Base-by-base conservation (phyloP, 139 green algal species). In the Diplosphaera chodatii region DNA sequence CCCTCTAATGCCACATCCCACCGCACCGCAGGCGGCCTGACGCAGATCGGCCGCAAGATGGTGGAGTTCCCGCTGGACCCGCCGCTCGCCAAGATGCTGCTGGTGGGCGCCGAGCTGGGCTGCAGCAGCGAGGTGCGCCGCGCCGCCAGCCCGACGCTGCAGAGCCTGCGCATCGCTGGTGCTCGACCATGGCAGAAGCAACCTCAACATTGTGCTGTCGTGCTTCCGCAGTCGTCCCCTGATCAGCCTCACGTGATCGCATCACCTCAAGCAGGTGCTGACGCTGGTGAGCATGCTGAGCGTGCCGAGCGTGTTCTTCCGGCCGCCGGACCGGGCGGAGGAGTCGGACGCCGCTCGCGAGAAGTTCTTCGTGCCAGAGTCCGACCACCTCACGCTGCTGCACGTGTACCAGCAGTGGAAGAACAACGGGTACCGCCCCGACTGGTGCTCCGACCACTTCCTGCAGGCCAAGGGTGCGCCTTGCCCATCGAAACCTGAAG, bases 401-500 rank as follows among this genome's bases (percentile, higher is more conserved):
- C 89, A 99, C 79, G 85, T 96, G 29, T 99, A 98, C 86, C 87
- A 96, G 78, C 95, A 98, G 84, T 99, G 95, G 95, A 96, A 98
- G 83, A 91, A 87, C 72, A 95, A 98, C 79, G 84, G 84, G 22
- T 96, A 88, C 80, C 85, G 91, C 41, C 78, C 78, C 16, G 90
- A 96, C 75, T 98, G 94, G 95, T 97, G 91, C 79, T 85, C 82
- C 15, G 82, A 92, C 55, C 94, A 99, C 84, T 99, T 94, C 77
- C 81, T 99, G 63, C 95, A 99, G 71, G 82, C 82, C 79, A 97
- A 97, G 78, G 75, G 75, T 80, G 41, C 33, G 34, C 59, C 3
- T n/a, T 4, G 23, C 55, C n/a, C n/a, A n/a, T n/a, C n/a, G n/a
- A n/a, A n/a, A n/a, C n/a, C 55, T 63, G 10, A 63, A 22, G 23